A percentile compares a stretch with the other conserved stretches of the same genome.
Conservation (phyloP, 768 basidiomycete genomes). For the Suillus lakei region DNA sequence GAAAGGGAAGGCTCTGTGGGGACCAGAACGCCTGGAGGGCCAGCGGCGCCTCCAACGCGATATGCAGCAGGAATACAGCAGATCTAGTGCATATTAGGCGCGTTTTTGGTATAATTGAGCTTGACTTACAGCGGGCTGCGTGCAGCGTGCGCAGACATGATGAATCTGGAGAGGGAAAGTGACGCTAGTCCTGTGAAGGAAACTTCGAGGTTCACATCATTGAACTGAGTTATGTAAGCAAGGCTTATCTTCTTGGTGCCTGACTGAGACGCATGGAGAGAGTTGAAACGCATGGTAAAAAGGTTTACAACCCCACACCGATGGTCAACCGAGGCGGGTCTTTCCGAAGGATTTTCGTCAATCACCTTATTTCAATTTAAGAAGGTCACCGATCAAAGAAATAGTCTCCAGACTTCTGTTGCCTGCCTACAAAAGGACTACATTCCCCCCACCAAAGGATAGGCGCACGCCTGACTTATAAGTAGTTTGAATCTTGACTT, state of each 20-base stretch:
- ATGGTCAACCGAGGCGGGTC: neutral
- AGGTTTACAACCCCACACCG: neutral
- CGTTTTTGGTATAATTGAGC: neutral
- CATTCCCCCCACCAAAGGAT: neutral
- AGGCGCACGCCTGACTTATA: neutral
- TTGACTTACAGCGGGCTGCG: slow-evolving; percentile 48
- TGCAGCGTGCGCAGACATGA: slow-evolving; percentile 25
- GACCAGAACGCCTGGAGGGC: slow-evolving; percentile 77
- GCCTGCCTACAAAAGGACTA: neutral
- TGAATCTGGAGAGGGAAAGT: slow-evolving; percentile 1
- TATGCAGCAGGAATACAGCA: slow-evolving; percentile 75
- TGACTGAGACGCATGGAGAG: neutral
- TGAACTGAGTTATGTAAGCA: slow-evolving; percentile 12
- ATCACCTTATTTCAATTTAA: neutral
- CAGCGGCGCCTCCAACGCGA: slow-evolving; percentile 78
- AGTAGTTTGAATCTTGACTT: neutral
- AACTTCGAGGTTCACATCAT: neutral
- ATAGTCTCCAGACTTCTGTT: neutral
- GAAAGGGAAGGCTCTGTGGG: slow-evolving; percentile 66
- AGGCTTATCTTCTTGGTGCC: neutral
- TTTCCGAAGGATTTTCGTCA: slow-evolving; percentile 5
- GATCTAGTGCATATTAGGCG: slow-evolving; percentile 44
- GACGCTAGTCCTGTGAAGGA: neutral
- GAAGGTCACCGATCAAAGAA: neutral
- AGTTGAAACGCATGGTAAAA: neutral